Conservation (phyloP, 2,329 filamentous ascomycete species). For the Lasiodiplodia sp. region DNA sequence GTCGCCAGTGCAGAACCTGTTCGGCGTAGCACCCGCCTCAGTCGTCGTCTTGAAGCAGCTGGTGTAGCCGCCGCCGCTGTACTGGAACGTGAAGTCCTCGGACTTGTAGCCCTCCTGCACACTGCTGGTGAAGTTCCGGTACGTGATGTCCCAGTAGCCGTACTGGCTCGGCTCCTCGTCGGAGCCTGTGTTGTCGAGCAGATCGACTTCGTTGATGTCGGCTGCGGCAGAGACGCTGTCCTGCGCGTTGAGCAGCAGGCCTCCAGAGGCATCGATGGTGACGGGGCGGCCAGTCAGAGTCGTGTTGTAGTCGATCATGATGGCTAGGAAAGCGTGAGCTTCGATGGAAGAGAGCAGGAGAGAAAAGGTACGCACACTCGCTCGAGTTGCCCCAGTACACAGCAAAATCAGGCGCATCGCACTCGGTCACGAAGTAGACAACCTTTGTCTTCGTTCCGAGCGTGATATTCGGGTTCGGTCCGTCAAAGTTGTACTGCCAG, state of each 20-base stretch:
- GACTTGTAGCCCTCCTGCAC: background rate
- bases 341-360: background rate
- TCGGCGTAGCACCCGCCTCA: background rate
- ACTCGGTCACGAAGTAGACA: background rate
- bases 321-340: background rate
- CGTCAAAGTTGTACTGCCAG: constrained; percentile 3
- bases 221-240: background rate
- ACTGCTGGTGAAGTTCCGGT: constrained; percentile 15
- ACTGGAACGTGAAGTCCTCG: constrained; percentile 12
- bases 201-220: background rate
- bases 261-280: constrained; percentile 1
- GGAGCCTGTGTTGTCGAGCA: constrained; percentile 34
- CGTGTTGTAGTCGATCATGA: constrained; percentile 17
- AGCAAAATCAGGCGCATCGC: constrained; percentile 4
- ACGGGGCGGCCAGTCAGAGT: constrained; percentile 13
- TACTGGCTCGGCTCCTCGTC: background rate
- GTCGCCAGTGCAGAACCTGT: constrained; percentile 13
- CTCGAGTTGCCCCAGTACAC: constrained; percentile 18
- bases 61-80: constrained; percentile 3
- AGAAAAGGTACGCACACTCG: background rate
- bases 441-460: constrained; percentile 5
- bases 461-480: constrained; percentile 17
- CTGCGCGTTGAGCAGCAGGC: background rate
- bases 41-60: constrained; percentile 9
- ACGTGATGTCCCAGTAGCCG: constrained; percentile 21